These are phyloP conservation scores for Parietaria judaica DNA, from an alignment of 306 rosid genomes.

Conservation along the genomic window DNA sequence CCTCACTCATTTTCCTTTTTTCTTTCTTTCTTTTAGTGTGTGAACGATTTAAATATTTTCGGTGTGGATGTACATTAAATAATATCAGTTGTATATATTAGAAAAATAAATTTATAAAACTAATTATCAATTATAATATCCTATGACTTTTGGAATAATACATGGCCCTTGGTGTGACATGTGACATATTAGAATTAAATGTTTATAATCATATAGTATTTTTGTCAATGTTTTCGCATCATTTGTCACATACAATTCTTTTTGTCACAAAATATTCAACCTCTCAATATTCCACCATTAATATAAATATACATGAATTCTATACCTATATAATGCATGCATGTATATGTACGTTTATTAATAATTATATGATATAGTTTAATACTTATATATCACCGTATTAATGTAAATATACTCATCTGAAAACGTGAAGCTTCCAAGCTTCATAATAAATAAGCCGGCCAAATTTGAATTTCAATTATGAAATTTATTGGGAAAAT, in stretches of 20 bases:
- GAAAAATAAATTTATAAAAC: not conserved
- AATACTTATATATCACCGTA: not conserved
- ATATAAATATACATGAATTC: no score
- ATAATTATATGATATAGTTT: no score
- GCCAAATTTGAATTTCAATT: constrained; percentile 8
- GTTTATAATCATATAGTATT: not conserved
- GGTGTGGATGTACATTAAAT: not conserved
- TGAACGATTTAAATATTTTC: no score
- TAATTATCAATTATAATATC: not conserved
- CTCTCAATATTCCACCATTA: not conserved
- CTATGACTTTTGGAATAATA: not conserved
- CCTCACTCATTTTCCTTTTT: no score
- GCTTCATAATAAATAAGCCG: not conserved
- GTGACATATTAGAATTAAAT: not conserved
- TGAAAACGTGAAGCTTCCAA: not conserved
- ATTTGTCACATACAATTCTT: not conserved
- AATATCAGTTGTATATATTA: not conserved
- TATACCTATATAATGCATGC: no score
- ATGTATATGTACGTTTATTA: no score
- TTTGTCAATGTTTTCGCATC: constrained; percentile 4
- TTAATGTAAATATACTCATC: constrained; percentile 4
- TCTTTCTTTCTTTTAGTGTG: no score
- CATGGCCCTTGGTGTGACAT: not conserved
- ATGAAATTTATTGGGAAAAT: constrained; percentile 2
- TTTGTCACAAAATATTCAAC: not conserved